phyloP scores from a whole-genome alignment of 768 basidiomycete genomes.

The Austroboletus eburneus region DNA sequence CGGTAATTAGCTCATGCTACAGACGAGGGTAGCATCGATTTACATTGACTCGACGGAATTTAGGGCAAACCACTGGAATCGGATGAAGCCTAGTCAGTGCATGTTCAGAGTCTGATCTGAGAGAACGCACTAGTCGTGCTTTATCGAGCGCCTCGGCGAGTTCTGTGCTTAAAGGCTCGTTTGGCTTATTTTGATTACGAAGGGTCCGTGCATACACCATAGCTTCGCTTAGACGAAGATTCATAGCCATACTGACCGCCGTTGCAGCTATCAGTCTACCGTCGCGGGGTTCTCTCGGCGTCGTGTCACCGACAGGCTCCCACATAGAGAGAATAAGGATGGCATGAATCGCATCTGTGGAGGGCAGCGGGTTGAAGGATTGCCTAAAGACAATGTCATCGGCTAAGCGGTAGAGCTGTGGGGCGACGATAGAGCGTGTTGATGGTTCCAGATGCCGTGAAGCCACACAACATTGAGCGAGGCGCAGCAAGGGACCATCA shows the following conservation, averaged over 20 bases:
- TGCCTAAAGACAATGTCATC: slow-evolving; percentile 38
- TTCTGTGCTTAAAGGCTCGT: slow-evolving; percentile 26
- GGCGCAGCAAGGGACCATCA: slow-evolving; percentile 35
- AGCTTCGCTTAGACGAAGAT: slow-evolving; percentile 37
- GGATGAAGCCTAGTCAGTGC: slow-evolving; percentile 14
- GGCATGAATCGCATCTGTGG: slow-evolving; percentile 39
- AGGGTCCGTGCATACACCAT: slow-evolving; percentile 31
- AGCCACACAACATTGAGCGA: slow-evolving; percentile 45
- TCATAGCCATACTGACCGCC: slow-evolving; percentile 46
- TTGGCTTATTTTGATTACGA: slow-evolving; percentile 26
- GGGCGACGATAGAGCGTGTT: slow-evolving; percentile 34
- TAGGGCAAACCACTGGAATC: slow-evolving; percentile 38
- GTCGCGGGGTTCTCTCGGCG: slow-evolving; percentile 33
- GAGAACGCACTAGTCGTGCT: slow-evolving; percentile 35
- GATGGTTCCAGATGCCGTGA: slow-evolving; percentile 40
- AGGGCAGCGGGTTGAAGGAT: slow-evolving; percentile 40
- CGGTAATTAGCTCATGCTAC: background rate
- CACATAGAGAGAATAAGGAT: slow-evolving; percentile 42
- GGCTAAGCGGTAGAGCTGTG: slow-evolving; percentile 38
- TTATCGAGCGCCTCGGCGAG: slow-evolving; percentile 33
- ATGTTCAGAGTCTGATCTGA: slow-evolving; percentile 4
- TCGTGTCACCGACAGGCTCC: slow-evolving; percentile 37
- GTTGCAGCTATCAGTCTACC: slow-evolving; percentile 37
- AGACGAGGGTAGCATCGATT: slow-evolving; percentile 2
- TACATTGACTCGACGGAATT: slow-evolving; percentile 38